phyloP scores from a whole-genome alignment of 1,139 yeast species.

The Tardiomyces blankii region DNA sequence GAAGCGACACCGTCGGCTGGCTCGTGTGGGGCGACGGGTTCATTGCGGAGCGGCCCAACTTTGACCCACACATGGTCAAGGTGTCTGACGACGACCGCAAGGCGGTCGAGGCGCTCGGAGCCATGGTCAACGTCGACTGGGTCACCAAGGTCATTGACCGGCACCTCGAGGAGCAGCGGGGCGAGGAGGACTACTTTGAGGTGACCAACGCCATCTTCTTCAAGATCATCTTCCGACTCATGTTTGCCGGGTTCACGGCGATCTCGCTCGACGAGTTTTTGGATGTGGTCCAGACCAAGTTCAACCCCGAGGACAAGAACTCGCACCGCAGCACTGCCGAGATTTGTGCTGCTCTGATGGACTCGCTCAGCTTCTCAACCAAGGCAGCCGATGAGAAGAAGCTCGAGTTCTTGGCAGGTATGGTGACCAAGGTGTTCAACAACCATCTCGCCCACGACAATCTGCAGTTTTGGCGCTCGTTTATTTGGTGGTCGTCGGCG shows the following conservation, averaged over 20 bases:
- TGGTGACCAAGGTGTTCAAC: slow-evolving; percentile 42
- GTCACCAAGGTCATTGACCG: slow-evolving; percentile 39
- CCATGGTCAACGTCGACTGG: slow-evolving; percentile 46
- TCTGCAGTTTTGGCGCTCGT: slow-evolving; percentile 63
- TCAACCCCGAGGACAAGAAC: slow-evolving; percentile 23
- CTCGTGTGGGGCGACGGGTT: slow-evolving; percentile 62
- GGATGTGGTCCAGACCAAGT: slow-evolving; percentile 10
- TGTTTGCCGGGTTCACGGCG: slow-evolving; percentile 13
- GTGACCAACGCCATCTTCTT: slow-evolving; percentile 16
- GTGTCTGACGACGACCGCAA: slow-evolving; percentile 31
- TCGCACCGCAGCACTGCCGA: slow-evolving; percentile 31
- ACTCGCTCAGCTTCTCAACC: slow-evolving; percentile 14
- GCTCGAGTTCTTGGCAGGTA: slow-evolving; percentile 37
- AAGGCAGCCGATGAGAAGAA: slow-evolving; percentile 12
- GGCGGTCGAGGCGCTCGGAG: slow-evolving; percentile 37
- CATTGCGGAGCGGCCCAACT: slow-evolving; percentile 33
- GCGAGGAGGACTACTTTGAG: slow-evolving; percentile 25
- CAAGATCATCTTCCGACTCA: slow-evolving; percentile 14
- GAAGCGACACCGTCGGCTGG: slow-evolving; percentile 42
- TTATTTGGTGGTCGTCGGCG: slow-evolving; percentile 48
- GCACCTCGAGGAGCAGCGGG: slow-evolving; percentile 25
- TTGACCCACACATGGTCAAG: slow-evolving; percentile 21
- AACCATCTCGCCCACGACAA: slow-evolving; percentile 70
- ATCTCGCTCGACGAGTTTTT: slow-evolving; percentile 15
- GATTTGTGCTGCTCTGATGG: slow-evolving; percentile 23